phyloP scores from a whole-genome alignment of 495 filamentous ascomycete species.

The Penicillium nucicola region DNA sequence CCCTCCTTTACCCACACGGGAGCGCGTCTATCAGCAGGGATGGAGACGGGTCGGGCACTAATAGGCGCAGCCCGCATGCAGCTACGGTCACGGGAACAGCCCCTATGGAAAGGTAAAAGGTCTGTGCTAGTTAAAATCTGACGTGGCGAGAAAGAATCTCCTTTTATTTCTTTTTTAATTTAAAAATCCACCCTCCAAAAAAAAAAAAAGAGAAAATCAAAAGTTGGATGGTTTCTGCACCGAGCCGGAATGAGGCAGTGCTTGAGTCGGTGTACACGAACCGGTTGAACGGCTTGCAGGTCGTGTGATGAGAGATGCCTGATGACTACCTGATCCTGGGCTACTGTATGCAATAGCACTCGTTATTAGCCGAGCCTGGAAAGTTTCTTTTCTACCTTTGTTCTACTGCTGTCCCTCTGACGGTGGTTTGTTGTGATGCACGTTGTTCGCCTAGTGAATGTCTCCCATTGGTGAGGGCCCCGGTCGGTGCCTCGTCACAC shows the following conservation, averaged over 20 bases:
- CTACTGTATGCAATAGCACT: conserved; percentile 2
- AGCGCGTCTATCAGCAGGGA: conserved; percentile 30
- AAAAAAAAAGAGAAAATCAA: no score
- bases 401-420: neutral
- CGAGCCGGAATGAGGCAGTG: conserved; percentile 7
- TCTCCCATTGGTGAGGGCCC: neutral
- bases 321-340: conserved; percentile 7
- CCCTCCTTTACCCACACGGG: conserved; percentile 24
- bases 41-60: conserved; percentile 31
- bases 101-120: conserved; percentile 22
- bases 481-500: neutral
- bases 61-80: conserved; percentile 41
- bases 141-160: conserved; percentile 1
- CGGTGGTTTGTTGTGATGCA: neutral
- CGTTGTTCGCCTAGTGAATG: neutral
- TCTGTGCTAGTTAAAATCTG: conserved; percentile 6
- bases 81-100: conserved; percentile 40
- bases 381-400: neutral
- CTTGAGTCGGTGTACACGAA: conserved; percentile 11
- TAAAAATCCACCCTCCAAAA: no score
- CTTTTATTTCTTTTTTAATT: no score
- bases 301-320: conserved; percentile 11
- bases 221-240: neutral
- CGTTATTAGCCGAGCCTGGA: neutral
- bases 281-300: neutral